phyloP scores from a whole-genome alignment of 352 stramenopile genomes.

The Aphanomyces stellatus region DNA sequence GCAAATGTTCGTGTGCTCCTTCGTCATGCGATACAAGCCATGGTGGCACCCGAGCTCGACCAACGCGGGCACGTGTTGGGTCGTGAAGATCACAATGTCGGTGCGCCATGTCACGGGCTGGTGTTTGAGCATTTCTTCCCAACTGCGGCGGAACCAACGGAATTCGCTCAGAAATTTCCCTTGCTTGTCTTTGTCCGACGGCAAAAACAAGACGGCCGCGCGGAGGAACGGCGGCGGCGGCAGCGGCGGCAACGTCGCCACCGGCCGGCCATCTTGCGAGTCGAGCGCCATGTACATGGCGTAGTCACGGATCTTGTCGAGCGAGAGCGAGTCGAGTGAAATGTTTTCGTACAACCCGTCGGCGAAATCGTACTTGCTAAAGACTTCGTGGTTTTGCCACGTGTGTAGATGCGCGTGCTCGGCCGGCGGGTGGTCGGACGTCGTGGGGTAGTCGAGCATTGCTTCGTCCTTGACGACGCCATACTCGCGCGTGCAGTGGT shows the following conservation, averaged over 20 bases:
- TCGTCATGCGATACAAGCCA: not conserved
- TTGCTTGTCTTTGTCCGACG: not conserved
- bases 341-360: not conserved
- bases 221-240: conserved; percentile 9
- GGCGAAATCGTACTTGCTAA: not conserved
- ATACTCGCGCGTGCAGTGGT: not conserved
- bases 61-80: not conserved
- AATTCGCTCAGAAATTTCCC: not conserved
- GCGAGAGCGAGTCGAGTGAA: no score
- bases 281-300: conserved; percentile 4
- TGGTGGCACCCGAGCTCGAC: not conserved
- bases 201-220: not conserved
- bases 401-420: not conserved
- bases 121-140: not conserved
- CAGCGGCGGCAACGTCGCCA: not conserved
- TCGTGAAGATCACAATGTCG: not conserved
- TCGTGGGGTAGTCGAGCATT: not conserved
- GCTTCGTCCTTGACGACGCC: not conserved
- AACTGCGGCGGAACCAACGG: not conserved
- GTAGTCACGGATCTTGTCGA: not conserved
- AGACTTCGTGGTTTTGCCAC: not conserved
- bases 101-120: not conserved
- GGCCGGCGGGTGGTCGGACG: not conserved
- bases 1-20: not conserved
- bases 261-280: no score